Evolutionary conservation across 1,284 basidiomycete species (phyloP), one percentile per base, ranked within the genome.

Genomic region (Kwoniella shivajii): DNA sequence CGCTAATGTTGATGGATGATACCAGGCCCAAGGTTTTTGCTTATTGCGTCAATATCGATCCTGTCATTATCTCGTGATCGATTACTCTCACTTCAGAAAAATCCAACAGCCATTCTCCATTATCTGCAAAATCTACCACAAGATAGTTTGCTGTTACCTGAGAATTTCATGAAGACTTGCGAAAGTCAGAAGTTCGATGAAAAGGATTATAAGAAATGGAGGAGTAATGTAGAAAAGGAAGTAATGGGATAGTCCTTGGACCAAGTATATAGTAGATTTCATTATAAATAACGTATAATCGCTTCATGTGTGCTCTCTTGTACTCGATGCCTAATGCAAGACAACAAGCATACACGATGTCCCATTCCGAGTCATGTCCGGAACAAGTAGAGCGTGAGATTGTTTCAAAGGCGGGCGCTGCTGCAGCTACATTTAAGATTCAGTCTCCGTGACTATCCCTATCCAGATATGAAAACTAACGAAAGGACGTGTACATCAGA

Each of bases 11-110:
- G n/a, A 10, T 56, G 36, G 20, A 9, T 54, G 30, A 14, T 43
- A 59, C 36, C 68, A 90, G 91, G 92, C 4, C 81, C 90, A 3
- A 83, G 86, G 0, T 92, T 88, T 81, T 81, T 95, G 39, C 82
- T 93, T 68, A 86, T 92, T 13, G 82, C 90, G 2, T 89, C 86
- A 0, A 80, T 96, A 6, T 87, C 89, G 0, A 78, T 97, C 48
- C 73, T 92, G 7, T 68, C 73, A 0, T 43, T 72, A 27, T 73
- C 72, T 7, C 63, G 67, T 18, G 68, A 73, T 26, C 64, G 76
- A 9, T 65, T 78, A 3, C 45, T 77, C 7, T 57, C 58, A 3
- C 59, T 72, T 1, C 68, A 69, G 0, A 54, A 52, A 26, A 66
- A 50, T 6, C 47, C 50, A 14, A 45, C 50, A 18, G 67, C 62